Conservation (phyloP, 345 rosid genomes). For the Dimocarpus longan region DNA sequence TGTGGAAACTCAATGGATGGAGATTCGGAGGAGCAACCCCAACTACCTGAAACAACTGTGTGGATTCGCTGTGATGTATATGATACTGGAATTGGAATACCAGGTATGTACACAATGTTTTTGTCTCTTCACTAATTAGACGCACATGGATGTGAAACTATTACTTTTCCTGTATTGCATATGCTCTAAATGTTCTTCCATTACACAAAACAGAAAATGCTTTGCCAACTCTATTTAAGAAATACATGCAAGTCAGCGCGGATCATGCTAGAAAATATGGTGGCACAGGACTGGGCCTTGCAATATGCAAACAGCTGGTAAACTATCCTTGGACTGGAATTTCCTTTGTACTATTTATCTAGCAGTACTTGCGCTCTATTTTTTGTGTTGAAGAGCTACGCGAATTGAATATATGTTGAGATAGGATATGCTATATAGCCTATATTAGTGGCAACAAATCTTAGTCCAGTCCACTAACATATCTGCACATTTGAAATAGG, state of each 20-base stretch:
- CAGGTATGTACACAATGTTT: conserved; percentile 46
- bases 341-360: not conserved
- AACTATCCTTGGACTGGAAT: conserved; percentile 15
- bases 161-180: not conserved
- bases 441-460: not conserved
- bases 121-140: no score
- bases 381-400: not conserved
- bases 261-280: conserved; percentile 97
- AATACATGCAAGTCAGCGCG: conserved; percentile 94
- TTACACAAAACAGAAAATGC: conserved; percentile 69
- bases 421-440: no score
- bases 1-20: conserved; percentile 32
- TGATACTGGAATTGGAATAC: conserved; percentile 97
- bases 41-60: conserved; percentile 53
- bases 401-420: not conserved
- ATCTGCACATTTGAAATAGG: conserved; percentile 46
- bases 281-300: conserved; percentile 96
- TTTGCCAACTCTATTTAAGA: conserved; percentile 77
- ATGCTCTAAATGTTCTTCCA: conserved; percentile 6
- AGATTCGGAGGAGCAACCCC: conserved; percentile 39
- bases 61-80: conserved; percentile 91
- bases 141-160: no score
- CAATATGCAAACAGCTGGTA: conserved; percentile 98
- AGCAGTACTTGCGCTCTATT: not conserved
- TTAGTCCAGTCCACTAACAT: conserved; percentile 13